Evolutionary conservation across 768 basidiomycete genomes (phyloP), one percentile per base, ranked within the genome.

Genomic region (Panellus pusillus): DNA sequence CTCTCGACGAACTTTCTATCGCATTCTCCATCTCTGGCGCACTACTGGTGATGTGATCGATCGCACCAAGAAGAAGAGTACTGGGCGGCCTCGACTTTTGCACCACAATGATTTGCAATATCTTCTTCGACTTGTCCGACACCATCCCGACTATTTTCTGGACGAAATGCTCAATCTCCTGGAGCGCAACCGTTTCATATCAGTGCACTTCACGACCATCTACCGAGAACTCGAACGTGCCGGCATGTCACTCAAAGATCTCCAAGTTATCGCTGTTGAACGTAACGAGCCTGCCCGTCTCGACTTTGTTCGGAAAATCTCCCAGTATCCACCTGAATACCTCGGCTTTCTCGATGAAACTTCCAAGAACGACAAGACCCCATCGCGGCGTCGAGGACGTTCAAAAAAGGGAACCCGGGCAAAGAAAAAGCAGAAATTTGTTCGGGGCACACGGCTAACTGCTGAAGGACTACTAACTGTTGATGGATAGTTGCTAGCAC

Each of bases 321-420:
- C 69, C 1, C 55, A 63, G 15, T 72, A 72, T 43, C 49, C 41
- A 0, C 56, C 67, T 5, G 66, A 72, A 1, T 63, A 73, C 37
- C 54, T 75, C 9, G 68, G 67, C 0, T 73, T 74, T 46, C 45
- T 74, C 6, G 68, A 74, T 48, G 68, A 74, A 47, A 65, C 64
- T 1, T 72, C 68, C 0, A 70, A 70, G 54, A 66, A 72, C 60
- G 65, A 69, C 18, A 47, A 61, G 24, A 68, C 67, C 1, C 36
- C 57, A 17, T 50, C 17, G 6, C 35, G 68, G 9, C 20, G 50
- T 4, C 40, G 42, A 41, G 69, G 68, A 9, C 45, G 61, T 32
- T 6, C 31, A 32, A 6, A 15, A 17, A 52, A 45, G 13, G 51
- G 51, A 3, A 37, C 14, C 13, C 51, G 37, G 3, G 44, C 51